Base-by-base conservation (phyloP, 106 monocot genomes). In the Dendrobium chrysotoxum region DNA sequence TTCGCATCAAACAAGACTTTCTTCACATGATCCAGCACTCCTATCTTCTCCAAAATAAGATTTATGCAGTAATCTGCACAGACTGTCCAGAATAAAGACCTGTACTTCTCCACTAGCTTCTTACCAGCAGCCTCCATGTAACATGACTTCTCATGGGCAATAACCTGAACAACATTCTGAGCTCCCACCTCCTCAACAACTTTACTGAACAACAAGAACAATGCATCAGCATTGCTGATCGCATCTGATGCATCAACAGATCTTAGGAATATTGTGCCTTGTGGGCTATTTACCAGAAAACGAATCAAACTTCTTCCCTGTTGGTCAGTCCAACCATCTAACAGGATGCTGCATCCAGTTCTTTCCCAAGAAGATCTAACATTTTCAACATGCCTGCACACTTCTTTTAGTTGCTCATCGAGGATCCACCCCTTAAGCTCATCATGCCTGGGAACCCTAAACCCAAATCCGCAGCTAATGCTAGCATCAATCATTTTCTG, bases 51-150 rank as follows among this genome's bases (percentile, higher is more conserved):
- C 47, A 95, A 81, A 57, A 95, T 89, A 21, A 91, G 58, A 79
- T 92, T 83, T 75, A 95, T 88, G 82, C 95, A 92, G 38, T 87
- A 77, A 80, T 86, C 90, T 38, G 91, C 91, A 81, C 91, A 89
- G 31, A 87, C 25, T 13, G 83, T 82, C 84, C 90, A 95, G 64
- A 83, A 89, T 40, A 95, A 76, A 9, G 81, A 79, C 23, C 41
- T 78, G 79, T 91, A 87, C 25, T 83, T 92, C 21, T 89, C 86
- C 78, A 80, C 79, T 35, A 95, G 38, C 72, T 78, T 86, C 79
- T 92, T 87, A 15, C 91, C 92, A 21, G 81, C 86, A 53, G 86
- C 85, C 66, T 91, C 89, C 87, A 92, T 83, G 80, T 88, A 84
- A 53, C 75, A 82, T 55, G 90, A 83, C 21, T 83, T 82, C 75